Percentiles rank a stretch among this genome's conserved stretches.
Conservation (phyloP, 73 alveolate species). For the Symbiodinium pilosum region DNA sequence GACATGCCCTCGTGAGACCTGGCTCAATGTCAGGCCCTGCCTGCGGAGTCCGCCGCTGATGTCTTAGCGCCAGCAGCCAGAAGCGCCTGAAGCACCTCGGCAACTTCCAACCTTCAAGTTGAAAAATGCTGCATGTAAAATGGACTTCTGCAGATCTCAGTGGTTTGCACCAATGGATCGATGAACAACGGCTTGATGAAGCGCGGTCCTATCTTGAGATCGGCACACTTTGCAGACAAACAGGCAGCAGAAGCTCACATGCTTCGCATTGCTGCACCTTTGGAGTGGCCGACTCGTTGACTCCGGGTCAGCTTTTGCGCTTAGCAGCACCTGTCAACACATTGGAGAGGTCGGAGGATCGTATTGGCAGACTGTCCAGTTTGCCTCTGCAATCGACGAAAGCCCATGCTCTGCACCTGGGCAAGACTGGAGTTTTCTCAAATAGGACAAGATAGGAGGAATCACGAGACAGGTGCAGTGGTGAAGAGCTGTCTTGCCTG, state of each 20-base stretch:
- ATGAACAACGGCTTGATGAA: constrained; percentile 49
- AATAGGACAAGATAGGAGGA: too few relatives aligned
- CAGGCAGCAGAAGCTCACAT: too few relatives aligned
- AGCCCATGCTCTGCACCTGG: constrained; percentile 46
- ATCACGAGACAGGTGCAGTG: constrained; percentile 1
- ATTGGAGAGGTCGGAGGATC: neutral
- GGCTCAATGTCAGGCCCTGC: neutral
- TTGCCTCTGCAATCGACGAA: constrained; percentile 21
- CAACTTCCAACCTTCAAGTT: neutral
- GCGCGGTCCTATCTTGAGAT: constrained; percentile 2
- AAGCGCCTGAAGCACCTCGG: neutral
- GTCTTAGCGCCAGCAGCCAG: neutral
- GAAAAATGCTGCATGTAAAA: neutral
- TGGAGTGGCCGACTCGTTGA: neutral
- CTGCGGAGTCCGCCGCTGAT: neutral
- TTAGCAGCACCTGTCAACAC: constrained; percentile 5
- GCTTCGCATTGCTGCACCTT: neutral
- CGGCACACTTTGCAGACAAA: neutral
- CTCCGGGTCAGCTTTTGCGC: constrained; percentile 8
- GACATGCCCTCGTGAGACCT: neutral
- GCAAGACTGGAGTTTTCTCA: neutral
- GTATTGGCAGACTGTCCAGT: neutral
- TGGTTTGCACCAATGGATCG: constrained; percentile 4
- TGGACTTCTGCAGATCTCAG: neutral
- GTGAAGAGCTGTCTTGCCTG: constrained; percentile 41